Base-by-base conservation (phyloP, 2,329 filamentous ascomycete genomes). In the Rutstroemia sydowiana region DNA sequence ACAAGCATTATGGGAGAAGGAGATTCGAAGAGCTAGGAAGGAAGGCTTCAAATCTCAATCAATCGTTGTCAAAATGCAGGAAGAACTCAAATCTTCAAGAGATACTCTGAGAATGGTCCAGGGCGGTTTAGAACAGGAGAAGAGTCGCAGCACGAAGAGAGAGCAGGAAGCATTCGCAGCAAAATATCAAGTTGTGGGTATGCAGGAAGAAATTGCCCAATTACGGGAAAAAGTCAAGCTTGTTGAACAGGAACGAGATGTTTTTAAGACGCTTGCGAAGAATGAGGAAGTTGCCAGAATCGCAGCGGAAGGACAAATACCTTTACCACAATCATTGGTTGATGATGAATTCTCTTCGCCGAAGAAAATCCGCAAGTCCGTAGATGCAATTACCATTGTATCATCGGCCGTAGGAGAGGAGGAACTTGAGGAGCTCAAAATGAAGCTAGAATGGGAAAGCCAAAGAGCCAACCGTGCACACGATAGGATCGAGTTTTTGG, bases 31-130 rank as follows among this genome's bases (percentile, higher is more conserved):
- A 51, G 76, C 79, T 9, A 75, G 83, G 45, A 88, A 88, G 61
- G 85, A 88, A 60, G 82, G 81, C 2, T 88, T 87, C 74, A 88
- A 87, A 64, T 77, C 79, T n/a, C 83, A 87, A 59, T 87, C 84
- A 2, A 69, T 72, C 10, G 75, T 84, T 30, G 78, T 88, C 60
- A 87, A 87, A 64, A 66, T 85, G n/a, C 84, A 88, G 64, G 85
- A 88, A 60, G 84, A 88, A 61, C 74, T 87, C 57, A 88, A 88
- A 65, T 71, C 78, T 0, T 71, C 78, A 47, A 77, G 82, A 10
- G 59, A 59, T 41, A 69, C 69, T 23, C 69, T 75, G 46, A 81
- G 79, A 57, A 70, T 75, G 7, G 70, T 73, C 21, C 79, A 87
- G 57, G 76, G 81, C 45, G 74, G 73, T 52, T 70, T 88, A 11